Percentiles rank a stretch among this genome's conserved stretches.
These are phyloP conservation scores for Colletotrichum graminicola DNA, from an alignment of 2,329 filamentous ascomycete species.

Conservation along the genomic window DNA sequence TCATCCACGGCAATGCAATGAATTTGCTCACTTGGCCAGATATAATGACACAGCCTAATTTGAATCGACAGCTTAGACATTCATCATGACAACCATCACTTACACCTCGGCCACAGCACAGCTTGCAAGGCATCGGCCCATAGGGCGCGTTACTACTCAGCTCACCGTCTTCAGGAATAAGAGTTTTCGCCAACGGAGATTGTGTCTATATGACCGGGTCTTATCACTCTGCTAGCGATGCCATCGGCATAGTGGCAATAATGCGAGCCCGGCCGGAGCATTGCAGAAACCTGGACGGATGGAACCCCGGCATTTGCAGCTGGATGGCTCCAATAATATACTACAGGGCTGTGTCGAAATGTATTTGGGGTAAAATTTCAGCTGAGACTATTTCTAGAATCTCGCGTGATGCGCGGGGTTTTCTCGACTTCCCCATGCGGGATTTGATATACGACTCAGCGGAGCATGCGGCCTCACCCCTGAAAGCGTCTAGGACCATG, in stretches of 20 bases:
- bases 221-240: too few relatives aligned
- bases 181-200: too few relatives aligned
- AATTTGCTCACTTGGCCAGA: too few relatives aligned
- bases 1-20: too few relatives aligned
- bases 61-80: background rate
- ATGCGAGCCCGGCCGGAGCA: conserved; percentile 47
- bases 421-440: conserved; percentile 44
- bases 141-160: background rate
- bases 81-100: background rate
- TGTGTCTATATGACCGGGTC: too few relatives aligned
- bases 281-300: conserved; percentile 46
- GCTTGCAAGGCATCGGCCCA: too few relatives aligned
- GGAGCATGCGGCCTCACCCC: background rate
- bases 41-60: too few relatives aligned
- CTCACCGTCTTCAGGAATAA: conserved; percentile 12
- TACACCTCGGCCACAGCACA: too few relatives aligned
- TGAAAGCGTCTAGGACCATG: conserved; percentile 3
- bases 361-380: conserved; percentile 47
- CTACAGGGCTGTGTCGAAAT: conserved; percentile 47
- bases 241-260: too few relatives aligned
- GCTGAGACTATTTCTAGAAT: conserved; percentile 44
- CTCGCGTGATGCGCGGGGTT: conserved; percentile 44
- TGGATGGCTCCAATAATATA: conserved; percentile 50
- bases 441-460: conserved; percentile 8
- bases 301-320: conserved; percentile 41